Evolutionary conservation across 805 yeast species (phyloP).

Genomic region (Barnettozyma wickerhamii): DNA sequence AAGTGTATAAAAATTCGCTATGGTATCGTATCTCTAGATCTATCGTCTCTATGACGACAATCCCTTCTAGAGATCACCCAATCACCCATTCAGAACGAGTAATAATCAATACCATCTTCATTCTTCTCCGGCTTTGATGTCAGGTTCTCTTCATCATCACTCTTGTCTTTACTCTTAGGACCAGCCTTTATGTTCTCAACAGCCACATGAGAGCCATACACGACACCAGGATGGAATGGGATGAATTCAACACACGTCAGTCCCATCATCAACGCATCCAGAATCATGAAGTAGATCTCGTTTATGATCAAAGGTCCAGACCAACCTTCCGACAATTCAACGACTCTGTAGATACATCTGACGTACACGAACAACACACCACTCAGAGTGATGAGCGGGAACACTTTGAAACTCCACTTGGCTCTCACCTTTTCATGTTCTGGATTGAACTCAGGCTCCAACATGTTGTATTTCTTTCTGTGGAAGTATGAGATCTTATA

Average conservation of each 20-base stretch:
- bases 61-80: no score
- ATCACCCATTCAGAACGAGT: no score
- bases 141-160: background rate
- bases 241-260: constrained; percentile 44
- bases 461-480: constrained; percentile 22
- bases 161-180: background rate
- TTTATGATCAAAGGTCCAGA: constrained; percentile 56
- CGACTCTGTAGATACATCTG: constrained; percentile 69
- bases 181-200: constrained; percentile 1
- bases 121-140: no score
- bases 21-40: no score
- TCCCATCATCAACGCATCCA: constrained; percentile 62
- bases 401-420: constrained; percentile 33
- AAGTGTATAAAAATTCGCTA: no score
- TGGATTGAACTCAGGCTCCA: constrained; percentile 33
- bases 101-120: no score
- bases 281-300: constrained; percentile 53
- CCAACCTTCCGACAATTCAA: constrained; percentile 75
- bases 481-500: constrained; percentile 32
- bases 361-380: constrained; percentile 53
- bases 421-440: constrained; percentile 33
- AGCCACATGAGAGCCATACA: constrained; percentile 29
- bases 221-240: constrained; percentile 60
- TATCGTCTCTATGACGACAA: no score
- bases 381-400: constrained; percentile 41